A percentile compares a stretch with the other conserved stretches of the same genome.
These are phyloP conservation scores for Lonicera japonica DNA, from an alignment of 129 eudicot genomes.

Conservation along the genomic window DNA sequence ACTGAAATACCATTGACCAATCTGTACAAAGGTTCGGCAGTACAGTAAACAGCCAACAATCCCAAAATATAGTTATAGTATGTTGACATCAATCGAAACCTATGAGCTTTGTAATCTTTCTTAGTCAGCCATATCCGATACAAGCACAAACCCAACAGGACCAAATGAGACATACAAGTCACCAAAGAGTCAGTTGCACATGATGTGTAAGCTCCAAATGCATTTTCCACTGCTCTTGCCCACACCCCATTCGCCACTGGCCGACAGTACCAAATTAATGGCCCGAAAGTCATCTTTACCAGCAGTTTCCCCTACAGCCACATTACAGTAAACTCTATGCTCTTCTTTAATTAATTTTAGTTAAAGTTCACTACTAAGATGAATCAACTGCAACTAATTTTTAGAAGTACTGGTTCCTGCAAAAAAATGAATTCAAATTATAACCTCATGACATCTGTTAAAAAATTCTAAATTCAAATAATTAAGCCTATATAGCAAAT, in stretches of 20 bases:
- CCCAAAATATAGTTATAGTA: slow-evolving; percentile 65
- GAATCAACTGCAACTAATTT: slow-evolving; percentile 13
- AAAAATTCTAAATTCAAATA: no score
- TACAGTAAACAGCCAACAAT: slow-evolving; percentile 54
- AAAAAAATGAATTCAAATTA: slow-evolving; percentile 2
- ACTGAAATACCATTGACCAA: slow-evolving; percentile 74
- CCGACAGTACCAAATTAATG: slow-evolving; percentile 62
- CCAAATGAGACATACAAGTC: slow-evolving; percentile 61
- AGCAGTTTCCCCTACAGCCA: slow-evolving; percentile 6
- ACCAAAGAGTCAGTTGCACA: slow-evolving; percentile 79
- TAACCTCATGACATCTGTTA: background rate
- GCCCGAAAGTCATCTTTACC: slow-evolving; percentile 52
- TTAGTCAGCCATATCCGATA: slow-evolving; percentile 62
- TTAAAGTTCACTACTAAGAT: background rate
- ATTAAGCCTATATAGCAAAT: background rate
- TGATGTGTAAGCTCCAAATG: slow-evolving; percentile 84
- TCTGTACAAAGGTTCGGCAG: slow-evolving; percentile 75
- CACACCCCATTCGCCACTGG: slow-evolving; percentile 80
- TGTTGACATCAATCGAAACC: slow-evolving; percentile 60
- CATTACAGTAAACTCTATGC: slow-evolving; percentile 4
- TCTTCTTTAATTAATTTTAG: background rate
- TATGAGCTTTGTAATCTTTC: slow-evolving; percentile 48
- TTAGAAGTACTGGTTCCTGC: slow-evolving; percentile 11
- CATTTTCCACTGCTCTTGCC: slow-evolving; percentile 67
- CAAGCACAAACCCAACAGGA: slow-evolving; percentile 50